Evolutionary conservation across 2,329 filamentous ascomycete species (phyloP).

Genomic region (Periglandula ipomoeae): DNA sequence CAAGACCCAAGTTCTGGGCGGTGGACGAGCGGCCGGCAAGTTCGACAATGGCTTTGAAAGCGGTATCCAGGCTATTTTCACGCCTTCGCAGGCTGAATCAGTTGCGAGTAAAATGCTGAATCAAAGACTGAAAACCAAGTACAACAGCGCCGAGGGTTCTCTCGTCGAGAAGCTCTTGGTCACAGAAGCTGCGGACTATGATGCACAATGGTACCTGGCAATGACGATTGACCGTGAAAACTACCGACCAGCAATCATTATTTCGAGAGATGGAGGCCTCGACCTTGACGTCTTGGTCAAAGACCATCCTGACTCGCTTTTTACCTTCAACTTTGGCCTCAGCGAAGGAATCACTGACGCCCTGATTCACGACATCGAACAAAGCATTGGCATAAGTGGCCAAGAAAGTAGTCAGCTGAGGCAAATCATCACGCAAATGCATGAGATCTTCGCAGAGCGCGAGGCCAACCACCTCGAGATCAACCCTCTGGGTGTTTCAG

Average conservation of each 20-base stretch:
- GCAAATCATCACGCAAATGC: constrained; percentile 15
- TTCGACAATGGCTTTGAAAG: constrained; percentile 10
- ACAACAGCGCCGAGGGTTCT: constrained; percentile 2
- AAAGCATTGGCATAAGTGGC: not conserved
- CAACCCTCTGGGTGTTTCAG: constrained; percentile 23
- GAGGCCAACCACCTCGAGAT: constrained; percentile 39
- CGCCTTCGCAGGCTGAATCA: constrained; percentile 10
- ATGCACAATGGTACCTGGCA: constrained; percentile 29
- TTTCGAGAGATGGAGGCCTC: constrained; percentile 18
- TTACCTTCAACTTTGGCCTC: constrained; percentile 17
- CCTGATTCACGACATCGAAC: constrained; percentile 12
- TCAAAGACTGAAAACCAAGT: not conserved
- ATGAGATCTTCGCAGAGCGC: constrained; percentile 31
- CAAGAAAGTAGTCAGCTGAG: constrained; percentile 11
- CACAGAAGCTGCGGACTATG: constrained; percentile 20
- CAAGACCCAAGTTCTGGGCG: constrained; percentile 19
- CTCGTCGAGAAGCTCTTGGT: constrained; percentile 26
- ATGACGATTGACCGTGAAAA: constrained; percentile 34
- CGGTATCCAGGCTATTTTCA: constrained; percentile 8
- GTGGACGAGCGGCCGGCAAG: constrained; percentile 6
- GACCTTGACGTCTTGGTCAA: constrained; percentile 13
- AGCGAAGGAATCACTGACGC: constrained; percentile 18
- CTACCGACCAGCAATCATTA: constrained; percentile 26
- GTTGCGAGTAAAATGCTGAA: constrained; percentile 15
- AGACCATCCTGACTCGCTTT: not conserved